Base-by-base conservation (phyloP, 2,329 filamentous ascomycete genomes). In the Colletotrichum graminicola region DNA sequence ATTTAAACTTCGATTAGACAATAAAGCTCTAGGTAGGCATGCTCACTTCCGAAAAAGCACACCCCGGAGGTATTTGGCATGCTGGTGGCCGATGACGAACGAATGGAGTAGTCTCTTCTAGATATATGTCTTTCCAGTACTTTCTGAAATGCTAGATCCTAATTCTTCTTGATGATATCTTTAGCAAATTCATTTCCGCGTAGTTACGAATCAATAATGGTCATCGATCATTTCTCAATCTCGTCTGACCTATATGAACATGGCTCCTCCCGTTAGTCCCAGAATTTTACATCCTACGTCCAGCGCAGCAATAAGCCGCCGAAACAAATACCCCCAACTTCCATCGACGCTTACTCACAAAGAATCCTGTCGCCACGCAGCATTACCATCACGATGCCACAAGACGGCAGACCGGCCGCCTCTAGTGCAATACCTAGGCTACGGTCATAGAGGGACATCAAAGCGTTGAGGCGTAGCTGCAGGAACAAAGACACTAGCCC, bases 401-500 rank as follows among this genome's bases (percentile, higher is more conserved):
- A 26, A 14, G 10, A 47, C 21, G n/a, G n/a, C 18, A 23, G 26
- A 4, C n/a, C 12, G 8, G n/a, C n/a, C 5, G 16, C 54, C 21
- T 54, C 52, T 63, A 43, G 43, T 65, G 61, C 43, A 36, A 26
- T 45, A 16, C 10, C 12, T 21, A 14, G 32, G 32, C n/a, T 8
- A 18, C 16, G 6, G 39, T 26, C 5, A 10, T 16, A n/a, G n/a
- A 26, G 26, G 16, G 29, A 1, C 21, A 41, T 62, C 56, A 67
- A 23, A 55, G 63, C 67, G 49, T 41, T 2, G 21, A n/a, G 41
- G 16, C 26, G 11, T 23, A 45, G 63, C 39, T 32, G 55, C 18
- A 29, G 14, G 23, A 29, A 32, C 3, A 16, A 56, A 62, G 62
- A 23, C 4, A 56, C 54, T 70, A 70, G 54, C 36, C 47, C 45